Conservation (phyloP, 1,284 basidiomycete species). For the Cutaneotrichosporon dermatis region DNA sequence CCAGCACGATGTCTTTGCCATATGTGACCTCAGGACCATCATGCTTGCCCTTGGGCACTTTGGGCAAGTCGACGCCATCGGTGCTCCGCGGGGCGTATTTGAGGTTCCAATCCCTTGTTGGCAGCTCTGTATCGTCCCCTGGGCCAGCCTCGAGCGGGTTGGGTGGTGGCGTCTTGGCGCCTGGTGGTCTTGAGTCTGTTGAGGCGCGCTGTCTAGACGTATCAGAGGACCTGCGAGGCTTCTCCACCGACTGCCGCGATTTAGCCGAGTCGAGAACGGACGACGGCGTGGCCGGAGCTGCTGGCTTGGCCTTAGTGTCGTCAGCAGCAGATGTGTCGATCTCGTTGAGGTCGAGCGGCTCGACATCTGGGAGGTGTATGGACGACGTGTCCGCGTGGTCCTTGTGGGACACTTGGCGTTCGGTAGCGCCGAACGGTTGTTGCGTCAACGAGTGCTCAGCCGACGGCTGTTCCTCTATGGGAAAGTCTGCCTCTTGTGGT, state of each 20-base stretch:
- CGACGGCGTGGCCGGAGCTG: no score
- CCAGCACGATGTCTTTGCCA: slow-evolving; percentile 54
- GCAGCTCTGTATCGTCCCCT: slow-evolving; percentile 26
- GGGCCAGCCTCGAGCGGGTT: slow-evolving; percentile 38
- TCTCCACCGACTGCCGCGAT: no score
- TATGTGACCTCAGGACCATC: slow-evolving; percentile 65
- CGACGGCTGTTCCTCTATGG: not conserved
- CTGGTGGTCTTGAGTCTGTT: not conserved
- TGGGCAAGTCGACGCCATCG: slow-evolving; percentile 55
- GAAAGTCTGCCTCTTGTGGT: not conserved
- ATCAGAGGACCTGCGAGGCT: not conserved
- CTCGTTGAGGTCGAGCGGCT: slow-evolving; percentile 48
- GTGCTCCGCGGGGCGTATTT: slow-evolving; percentile 8
- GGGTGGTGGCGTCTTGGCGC: slow-evolving; percentile 15
- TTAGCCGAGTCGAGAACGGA: no score
- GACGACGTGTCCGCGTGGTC: slow-evolving; percentile 9
- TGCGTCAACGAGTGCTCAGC: slow-evolving; percentile 26
- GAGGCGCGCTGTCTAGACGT: not conserved
- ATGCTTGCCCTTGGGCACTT: slow-evolving; percentile 51
- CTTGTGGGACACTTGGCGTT: slow-evolving; percentile 25
- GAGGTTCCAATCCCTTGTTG: slow-evolving; percentile 27
- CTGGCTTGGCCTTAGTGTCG: not conserved
- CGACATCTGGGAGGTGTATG: slow-evolving; percentile 32
- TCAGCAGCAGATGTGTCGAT: not conserved
- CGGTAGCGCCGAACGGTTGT: slow-evolving; percentile 45